Evolutionary conservation across 805 yeast genomes (phyloP).

Genomic region (Monosporozyma aerobia): DNA sequence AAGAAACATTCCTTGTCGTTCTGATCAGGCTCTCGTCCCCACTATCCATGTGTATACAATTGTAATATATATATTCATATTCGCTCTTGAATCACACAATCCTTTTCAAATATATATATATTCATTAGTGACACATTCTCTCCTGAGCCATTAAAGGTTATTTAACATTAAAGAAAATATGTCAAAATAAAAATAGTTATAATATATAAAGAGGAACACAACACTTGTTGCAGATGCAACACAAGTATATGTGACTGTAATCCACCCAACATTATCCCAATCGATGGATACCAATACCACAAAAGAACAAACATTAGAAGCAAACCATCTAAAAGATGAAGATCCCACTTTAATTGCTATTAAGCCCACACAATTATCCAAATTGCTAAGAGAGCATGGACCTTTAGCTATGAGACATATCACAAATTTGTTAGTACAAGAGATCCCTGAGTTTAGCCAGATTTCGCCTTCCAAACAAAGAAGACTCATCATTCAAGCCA

Average conservation of each 20-base stretch:
- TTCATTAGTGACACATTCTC: no score
- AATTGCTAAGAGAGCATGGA: conserved; percentile 60
- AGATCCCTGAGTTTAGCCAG: conserved; percentile 70
- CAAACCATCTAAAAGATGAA: not conserved
- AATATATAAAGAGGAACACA: not conserved
- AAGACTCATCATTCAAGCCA: conserved; percentile 76
- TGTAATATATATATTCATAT: not conserved
- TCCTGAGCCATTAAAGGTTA: not conserved
- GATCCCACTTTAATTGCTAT: not conserved
- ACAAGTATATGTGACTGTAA: not conserved
- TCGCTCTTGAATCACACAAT: not conserved
- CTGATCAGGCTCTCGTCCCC: not conserved
- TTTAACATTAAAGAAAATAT: not conserved
- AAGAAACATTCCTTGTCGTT: not conserved
- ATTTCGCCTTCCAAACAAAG: conserved; percentile 82
- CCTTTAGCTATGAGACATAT: conserved; percentile 87
- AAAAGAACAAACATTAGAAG: not conserved
- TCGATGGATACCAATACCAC: not conserved
- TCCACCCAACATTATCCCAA: not conserved
- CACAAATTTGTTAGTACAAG: conserved; percentile 62
- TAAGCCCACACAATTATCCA: conserved; percentile 38
- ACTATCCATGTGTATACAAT: not conserved
- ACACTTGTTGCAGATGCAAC: not conserved
- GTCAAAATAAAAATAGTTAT: not conserved
- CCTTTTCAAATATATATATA: not conserved